These are phyloP conservation scores for Mycena galericulata DNA, from an alignment of 768 basidiomycete genomes.

Conservation along the genomic window DNA sequence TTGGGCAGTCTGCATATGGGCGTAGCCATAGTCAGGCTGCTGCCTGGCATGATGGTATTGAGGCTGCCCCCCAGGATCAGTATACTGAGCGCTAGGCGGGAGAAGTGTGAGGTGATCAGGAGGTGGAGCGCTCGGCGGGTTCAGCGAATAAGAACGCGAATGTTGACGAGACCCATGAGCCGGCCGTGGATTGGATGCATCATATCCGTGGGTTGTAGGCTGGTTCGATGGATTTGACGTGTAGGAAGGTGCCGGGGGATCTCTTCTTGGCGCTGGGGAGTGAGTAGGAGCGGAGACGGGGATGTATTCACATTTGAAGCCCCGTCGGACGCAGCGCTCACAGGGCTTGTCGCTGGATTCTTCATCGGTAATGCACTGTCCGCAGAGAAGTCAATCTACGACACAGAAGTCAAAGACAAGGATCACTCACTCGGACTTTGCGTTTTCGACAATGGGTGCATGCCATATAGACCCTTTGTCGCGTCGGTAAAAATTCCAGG, in stretches of 20 bases:
- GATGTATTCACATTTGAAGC: conserved; percentile 12
- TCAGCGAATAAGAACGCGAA: no score
- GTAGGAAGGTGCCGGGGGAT: not conserved
- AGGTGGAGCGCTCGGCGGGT: no score
- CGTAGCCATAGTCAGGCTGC: no score
- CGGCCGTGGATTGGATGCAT: no score
- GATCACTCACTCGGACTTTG: conserved; percentile 2
- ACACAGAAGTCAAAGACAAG: no score
- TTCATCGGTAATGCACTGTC: not conserved
- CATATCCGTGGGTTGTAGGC: no score
- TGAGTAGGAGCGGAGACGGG: not conserved
- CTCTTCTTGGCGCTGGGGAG: not conserved
- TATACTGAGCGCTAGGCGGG: no score
- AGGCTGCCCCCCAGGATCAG: no score
- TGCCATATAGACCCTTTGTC: conserved; percentile 13
- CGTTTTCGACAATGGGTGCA: not conserved
- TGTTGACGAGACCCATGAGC: no score
- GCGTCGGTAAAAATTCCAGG: not conserved
- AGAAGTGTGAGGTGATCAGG: no score
- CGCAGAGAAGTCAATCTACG: not conserved
- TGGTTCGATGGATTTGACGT: not conserved
- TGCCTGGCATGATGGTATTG: no score
- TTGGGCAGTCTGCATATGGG: no score
- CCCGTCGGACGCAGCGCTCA: not conserved
- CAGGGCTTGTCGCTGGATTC: conserved; percentile 4